Percentiles rank a stretch among this genome's conserved stretches.
These are phyloP conservation scores for Epichloe bromicola DNA, from an alignment of 2,329 filamentous ascomycete species.

Conservation along the genomic window DNA sequence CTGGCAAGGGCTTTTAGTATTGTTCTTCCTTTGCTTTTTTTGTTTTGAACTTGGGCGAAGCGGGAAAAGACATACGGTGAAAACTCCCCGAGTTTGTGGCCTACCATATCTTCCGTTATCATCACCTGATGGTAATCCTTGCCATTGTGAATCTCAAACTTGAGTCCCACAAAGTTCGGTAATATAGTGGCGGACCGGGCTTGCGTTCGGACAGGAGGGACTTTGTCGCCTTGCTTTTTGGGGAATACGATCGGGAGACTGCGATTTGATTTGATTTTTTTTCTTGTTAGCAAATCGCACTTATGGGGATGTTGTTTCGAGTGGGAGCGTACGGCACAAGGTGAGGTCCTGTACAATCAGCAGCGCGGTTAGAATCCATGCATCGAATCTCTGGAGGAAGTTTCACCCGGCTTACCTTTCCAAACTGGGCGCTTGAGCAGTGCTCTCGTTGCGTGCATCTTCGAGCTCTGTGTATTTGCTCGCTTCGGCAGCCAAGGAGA, in stretches of 20 bases:
- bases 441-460: constrained; percentile 57
- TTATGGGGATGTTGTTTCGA: neutral
- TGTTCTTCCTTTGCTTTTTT: neutral
- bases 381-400: neutral
- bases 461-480: constrained; percentile 6
- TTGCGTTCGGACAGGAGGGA: constrained; percentile 69
- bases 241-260: constrained; percentile 52
- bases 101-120: constrained; percentile 93
- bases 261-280: neutral
- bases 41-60: neutral
- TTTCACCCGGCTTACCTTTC: constrained; percentile 51
- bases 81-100: constrained; percentile 89
- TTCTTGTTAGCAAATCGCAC: constrained; percentile 5
- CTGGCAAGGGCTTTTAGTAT: constrained; percentile 19
- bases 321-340: constrained; percentile 35
- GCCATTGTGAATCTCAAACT: constrained; percentile 86
- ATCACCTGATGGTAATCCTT: constrained; percentile 72
- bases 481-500: no score
- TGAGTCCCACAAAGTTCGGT: constrained; percentile 80
- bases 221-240: constrained; percentile 45
- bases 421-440: constrained; percentile 68
- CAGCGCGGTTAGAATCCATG: neutral
- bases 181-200: constrained; percentile 81
- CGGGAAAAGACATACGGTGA: constrained; percentile 50
- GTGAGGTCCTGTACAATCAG: constrained; percentile 29